Base-by-base conservation (phyloP, 2,329 filamentous ascomycete genomes). In the Fusarium succisae region DNA sequence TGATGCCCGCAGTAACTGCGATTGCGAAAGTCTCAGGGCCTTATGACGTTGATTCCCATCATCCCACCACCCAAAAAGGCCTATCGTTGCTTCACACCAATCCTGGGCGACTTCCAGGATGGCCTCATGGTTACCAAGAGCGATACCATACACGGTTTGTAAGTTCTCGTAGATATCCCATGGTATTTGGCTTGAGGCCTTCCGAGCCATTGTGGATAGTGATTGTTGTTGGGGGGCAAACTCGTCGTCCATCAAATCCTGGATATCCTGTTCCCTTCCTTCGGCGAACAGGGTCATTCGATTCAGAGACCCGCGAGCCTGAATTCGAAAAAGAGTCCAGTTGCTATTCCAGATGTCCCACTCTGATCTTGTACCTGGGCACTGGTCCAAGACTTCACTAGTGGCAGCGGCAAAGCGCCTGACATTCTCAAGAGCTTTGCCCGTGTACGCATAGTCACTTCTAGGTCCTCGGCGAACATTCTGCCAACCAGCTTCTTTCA, bases 121-220 rank as follows among this genome's bases (percentile, higher is more conserved):
- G 26, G 94, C 91, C 41, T 92, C 89, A 15, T 91, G 87, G 72
- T 93, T 90, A 41, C 96, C 95, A 9, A 96, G 87, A 4, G 97
- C 84, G 69, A 97, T 92, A 39, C 92, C 91, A 80, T 98, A 98
- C 11, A 98, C 84, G 18, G 91, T 91, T 74, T 92, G 90, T 60
- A 98, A 85, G 75, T 93, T 94, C 79, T 98, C 92, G 80, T 97
- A 98, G 35, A 98, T 91, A 30, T 93, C 91, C 93, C 94, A 98
- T 1, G 95, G 96, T 39, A 98, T 92, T 76, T 92, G 91, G 79
- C 94, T 97, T 77, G 95, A 93, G 5, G 94, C 95, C 82, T 92
- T 93, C 85, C 94, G 80, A 82, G 92, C 83, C 87, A 92, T 81
- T 60, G 93, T 91, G 11, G 91, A 91, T 77, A 91, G 82, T 76